Conservation (phyloP, 495 filamentous ascomycete genomes). For the Daldinia grandis region DNA sequence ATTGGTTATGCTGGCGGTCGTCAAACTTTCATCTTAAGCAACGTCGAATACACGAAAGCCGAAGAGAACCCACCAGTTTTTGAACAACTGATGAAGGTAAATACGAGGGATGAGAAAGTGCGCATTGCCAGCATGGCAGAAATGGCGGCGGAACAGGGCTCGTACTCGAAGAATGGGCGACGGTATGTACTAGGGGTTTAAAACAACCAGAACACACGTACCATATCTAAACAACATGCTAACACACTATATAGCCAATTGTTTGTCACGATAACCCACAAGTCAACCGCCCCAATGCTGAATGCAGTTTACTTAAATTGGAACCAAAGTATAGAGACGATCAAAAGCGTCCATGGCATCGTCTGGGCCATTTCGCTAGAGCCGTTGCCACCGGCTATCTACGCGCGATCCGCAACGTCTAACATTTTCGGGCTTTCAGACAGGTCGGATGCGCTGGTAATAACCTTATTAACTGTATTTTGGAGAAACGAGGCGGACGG, state of each 20-base stretch:
- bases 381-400: constrained; percentile 55
- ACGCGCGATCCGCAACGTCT: constrained; percentile 48
- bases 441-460: constrained; percentile 34
- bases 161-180: neutral
- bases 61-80: constrained; percentile 12
- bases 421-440: constrained; percentile 58
- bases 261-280: constrained; percentile 12
- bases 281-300: constrained; percentile 21
- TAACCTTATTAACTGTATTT: neutral
- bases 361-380: constrained; percentile 46
- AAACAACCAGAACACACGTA: neutral
- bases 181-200: neutral
- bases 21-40: constrained; percentile 7
- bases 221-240: neutral
- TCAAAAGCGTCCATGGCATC: constrained; percentile 6
- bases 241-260: constrained; percentile 3
- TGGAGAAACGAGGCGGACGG: constrained; percentile 15
- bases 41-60: constrained; percentile 24
- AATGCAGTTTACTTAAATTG: constrained; percentile 33
- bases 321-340: constrained; percentile 13
- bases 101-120: neutral
- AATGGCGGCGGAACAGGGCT: constrained; percentile 1
- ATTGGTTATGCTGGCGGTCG: constrained; percentile 7
- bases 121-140: neutral
- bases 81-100: neutral